Base-by-base conservation (phyloP, 2,329 filamentous ascomycete genomes). In the Talaromyces albobiverticillius region DNA sequence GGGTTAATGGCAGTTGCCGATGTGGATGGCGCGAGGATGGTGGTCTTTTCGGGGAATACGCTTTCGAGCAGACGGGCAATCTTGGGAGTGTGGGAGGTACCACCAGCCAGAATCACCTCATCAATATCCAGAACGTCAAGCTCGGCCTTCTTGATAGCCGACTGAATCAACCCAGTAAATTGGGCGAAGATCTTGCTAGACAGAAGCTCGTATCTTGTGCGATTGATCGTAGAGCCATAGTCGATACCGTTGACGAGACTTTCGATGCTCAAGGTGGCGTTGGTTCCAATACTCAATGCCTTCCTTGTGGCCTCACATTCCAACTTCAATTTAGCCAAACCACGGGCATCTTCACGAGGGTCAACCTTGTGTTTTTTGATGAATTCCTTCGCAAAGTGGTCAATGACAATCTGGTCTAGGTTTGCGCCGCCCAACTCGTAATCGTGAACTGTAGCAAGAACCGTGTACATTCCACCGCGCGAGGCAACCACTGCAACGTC, bases 341-440 rank as follows among this genome's bases (percentile, higher is more conserved):
- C 88, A 65, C 86, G 86, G 53, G 86, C 80, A 70, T 94, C 90
- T 68, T 86, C 82, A 63, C 92, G 84, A 20, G 94, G 94, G 73
- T 97, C 94, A 55, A 84, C 84, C 77, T 86, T 87, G 82, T 97
- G 84, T 82, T 95, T 96, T 84, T 99, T 97, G 68, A 94, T 83
- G 77, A 99, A 99, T 76, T 99, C 94, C 82, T 99, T 99, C 64
- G 93, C 89, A 64, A 97, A 96, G 80, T 96, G 87, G 71, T 99
- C 93, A 71, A 96, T 89, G 56, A 99, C 82, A 47, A 93, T 88
- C 71, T 94, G 83, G 78, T 99, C 94, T 54, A 99, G 81, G 61
- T 91, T 86, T 32, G 84, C 81, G 67, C 94, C 94, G 54, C 89
- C 86, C 62, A 93, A 89, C 68, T 97, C 92, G 76, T 95, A 96